Base-by-base conservation (phyloP, 1,139 yeast species). In the Sugiyamaella neomexicana region DNA sequence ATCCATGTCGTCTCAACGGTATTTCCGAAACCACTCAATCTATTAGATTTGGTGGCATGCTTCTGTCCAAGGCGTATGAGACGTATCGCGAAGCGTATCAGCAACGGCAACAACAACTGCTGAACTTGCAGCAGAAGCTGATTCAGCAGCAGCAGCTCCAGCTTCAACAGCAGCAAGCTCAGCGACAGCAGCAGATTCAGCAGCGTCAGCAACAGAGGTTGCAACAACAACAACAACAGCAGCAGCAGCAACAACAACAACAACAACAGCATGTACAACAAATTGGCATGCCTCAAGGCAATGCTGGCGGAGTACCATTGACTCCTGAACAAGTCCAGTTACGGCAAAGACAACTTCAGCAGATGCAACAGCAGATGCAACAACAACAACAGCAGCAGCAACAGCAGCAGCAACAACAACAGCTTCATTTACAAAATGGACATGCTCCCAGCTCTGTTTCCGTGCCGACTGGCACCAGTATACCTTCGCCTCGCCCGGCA, bases 1-100 rank as follows among this genome's bases (percentile, higher is more conserved):
- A 80, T 58, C 87, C 87, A 1, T 79, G 91, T 0, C 78, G 81
- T 55, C 76, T 90, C 63, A 91, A 90, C 65, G 86, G 88, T 59
- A 89, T 90, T 50, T 82, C 91, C 17, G 87, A 86, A 55, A 95
- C 85, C 54, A 90, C 97, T 0, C 97, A 90, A 71, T 84, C 88
- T 0, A 88, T 91, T 37, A 77, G 97, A 58, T 90, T 91, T 70
- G 97, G 97, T 5, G 83, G 96, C 3, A 89, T 90, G 97, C 72
- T 91, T 43, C 76, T 90, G 47, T 83, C 95, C 4, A 91, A 91
- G 69, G 85, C 97, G 0, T 88, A 87, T 66, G 97, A 81, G 67
- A 67, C 77, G 52, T 83, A 83, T 60, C 80, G 82, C 55, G 81
- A 78, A 56, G 80, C 80, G 50, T 73, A 74, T 37, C 77, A 77